Conservation (phyloP, 495 filamentous ascomycete species). For the Bombardia bombarda region DNA sequence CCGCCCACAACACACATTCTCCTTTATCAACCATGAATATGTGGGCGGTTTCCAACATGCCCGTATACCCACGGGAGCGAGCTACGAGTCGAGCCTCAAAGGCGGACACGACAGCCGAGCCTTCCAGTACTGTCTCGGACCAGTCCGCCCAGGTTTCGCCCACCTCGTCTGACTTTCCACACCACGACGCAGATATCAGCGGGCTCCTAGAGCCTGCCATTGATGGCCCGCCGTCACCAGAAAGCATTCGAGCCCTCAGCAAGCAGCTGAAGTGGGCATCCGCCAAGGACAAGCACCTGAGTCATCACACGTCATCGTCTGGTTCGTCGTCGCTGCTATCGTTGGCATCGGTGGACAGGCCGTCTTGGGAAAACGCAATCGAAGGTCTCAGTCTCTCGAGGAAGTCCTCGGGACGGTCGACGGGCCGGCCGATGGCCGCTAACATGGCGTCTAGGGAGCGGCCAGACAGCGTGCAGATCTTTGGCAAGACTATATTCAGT, state of each 20-base stretch:
- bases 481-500: constrained; percentile 45
- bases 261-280: constrained; percentile 42
- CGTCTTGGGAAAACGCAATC: constrained; percentile 35
- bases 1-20: constrained; percentile 3
- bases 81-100: constrained; percentile 13
- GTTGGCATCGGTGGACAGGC: constrained; percentile 27
- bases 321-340: constrained; percentile 39
- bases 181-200: constrained; percentile 17
- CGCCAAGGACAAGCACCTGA: constrained; percentile 33
- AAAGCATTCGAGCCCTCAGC: constrained; percentile 43
- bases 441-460: constrained; percentile 37
- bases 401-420: constrained; percentile 42
- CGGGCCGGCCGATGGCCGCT: not conserved
- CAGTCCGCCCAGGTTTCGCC: not conserved
- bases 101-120: constrained; percentile 14
- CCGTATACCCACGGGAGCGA: constrained; percentile 22
- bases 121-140: constrained; percentile 1
- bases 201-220: constrained; percentile 39
- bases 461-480: constrained; percentile 46
- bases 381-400: constrained; percentile 36
- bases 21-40: constrained; percentile 17
- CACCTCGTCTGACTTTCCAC: constrained; percentile 4
- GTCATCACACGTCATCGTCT: constrained; percentile 39
- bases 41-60: constrained; percentile 25
- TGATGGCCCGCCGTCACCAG: constrained; percentile 46